Percentiles rank a stretch among this genome's conserved stretches.
Conservation (phyloP, 306 rosid species). For the Pyrus communis region DNA sequence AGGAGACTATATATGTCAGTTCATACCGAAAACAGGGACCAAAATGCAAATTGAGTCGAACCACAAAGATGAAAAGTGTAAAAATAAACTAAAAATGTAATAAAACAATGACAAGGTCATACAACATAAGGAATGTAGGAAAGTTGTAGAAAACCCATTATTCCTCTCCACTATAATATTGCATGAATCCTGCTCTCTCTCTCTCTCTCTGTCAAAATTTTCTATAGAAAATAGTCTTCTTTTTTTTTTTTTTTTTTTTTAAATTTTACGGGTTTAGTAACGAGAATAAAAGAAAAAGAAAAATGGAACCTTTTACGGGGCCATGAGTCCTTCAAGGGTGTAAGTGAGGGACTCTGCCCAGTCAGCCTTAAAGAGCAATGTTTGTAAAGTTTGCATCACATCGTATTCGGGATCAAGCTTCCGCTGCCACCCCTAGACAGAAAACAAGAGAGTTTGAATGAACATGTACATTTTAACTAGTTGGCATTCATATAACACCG, state of each 20-base stretch:
- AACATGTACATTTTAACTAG: neutral
- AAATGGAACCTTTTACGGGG: constrained; percentile 34
- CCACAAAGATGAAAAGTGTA: neutral
- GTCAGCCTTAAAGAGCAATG: constrained; percentile 55
- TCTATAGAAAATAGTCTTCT: neutral
- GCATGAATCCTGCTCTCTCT: neutral
- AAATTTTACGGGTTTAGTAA: neutral
- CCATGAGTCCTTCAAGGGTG: constrained; percentile 57
- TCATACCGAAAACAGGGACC: neutral
- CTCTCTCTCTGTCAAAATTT: neutral
- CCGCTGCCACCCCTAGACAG: constrained; percentile 71
- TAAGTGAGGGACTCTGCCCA: constrained; percentile 54
- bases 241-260: neutral
- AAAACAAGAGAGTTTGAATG: neutral
- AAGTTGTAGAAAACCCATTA: neutral
- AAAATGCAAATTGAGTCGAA: neutral
- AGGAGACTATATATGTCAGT: too few relatives aligned
- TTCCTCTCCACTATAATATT: neutral
- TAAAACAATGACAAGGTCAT: neutral
- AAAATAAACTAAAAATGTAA: neutral
- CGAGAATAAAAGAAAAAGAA: neutral
- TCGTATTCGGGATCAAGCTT: constrained; percentile 74
- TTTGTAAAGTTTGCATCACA: constrained; percentile 45
- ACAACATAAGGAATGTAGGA: neutral
- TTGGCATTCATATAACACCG: neutral